phyloP scores from a whole-genome alignment of 2,329 filamentous ascomycete species.

The Hirsutella thompsonii region DNA sequence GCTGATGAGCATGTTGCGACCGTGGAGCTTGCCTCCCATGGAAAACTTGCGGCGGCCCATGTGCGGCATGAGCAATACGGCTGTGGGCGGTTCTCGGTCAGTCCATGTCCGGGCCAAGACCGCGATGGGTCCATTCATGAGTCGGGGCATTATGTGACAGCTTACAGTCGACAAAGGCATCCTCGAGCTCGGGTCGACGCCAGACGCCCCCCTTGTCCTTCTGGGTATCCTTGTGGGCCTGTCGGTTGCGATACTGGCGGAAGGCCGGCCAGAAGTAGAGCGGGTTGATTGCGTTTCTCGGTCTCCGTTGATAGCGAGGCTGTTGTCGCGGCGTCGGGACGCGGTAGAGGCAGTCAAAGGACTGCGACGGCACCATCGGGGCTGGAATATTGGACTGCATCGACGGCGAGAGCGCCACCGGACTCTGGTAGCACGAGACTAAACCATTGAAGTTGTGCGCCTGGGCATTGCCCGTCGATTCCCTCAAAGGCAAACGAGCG shows the following conservation, averaged over 20 bases:
- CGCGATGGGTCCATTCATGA: too few relatives aligned
- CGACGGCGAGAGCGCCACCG: conserved; percentile 27
- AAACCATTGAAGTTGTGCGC: conserved; percentile 25
- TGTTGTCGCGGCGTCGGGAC: conserved; percentile 23
- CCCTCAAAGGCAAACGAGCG: conserved; percentile 33
- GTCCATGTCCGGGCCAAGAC: not conserved
- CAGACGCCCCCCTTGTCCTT: conserved; percentile 47
- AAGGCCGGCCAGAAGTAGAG: conserved; percentile 51
- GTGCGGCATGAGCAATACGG: conserved; percentile 50
- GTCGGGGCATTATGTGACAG: too few relatives aligned
- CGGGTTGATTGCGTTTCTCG: conserved; percentile 36
- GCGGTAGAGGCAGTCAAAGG: conserved; percentile 27
- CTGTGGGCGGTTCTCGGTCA: conserved; percentile 22
- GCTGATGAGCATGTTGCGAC: conserved; percentile 58
- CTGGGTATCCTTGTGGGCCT: conserved; percentile 46
- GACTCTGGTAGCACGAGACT: conserved; percentile 30
- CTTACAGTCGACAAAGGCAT: conserved; percentile 54
- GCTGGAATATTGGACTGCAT: conserved; percentile 35
- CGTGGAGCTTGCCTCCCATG: conserved; percentile 49
- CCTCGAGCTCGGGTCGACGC: conserved; percentile 42
- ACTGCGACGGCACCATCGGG: conserved; percentile 37
- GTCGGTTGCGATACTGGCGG: conserved; percentile 51
- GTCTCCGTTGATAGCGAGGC: conserved; percentile 19
- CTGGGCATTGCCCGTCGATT: conserved; percentile 40
- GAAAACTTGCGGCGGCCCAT: conserved; percentile 56